Evolutionary conservation across 1,284 basidiomycete species (phyloP), one percentile per base, ranked within the genome.

Genomic region (Agaricales sp.): DNA sequence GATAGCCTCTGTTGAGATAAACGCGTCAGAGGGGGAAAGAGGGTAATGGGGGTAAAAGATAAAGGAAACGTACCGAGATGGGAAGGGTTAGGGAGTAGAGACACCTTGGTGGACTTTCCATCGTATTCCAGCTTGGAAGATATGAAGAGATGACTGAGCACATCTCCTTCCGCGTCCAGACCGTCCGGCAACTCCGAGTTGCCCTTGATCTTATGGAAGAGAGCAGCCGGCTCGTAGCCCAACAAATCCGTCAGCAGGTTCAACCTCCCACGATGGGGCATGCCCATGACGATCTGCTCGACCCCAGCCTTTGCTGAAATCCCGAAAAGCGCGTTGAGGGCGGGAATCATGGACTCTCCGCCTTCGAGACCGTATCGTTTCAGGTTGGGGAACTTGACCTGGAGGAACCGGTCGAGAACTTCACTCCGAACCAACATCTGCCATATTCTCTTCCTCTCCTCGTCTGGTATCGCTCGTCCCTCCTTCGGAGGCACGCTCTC

Each of bases 331-430:
- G 78, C 71, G 56, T 92, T 87, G 1, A 93, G 69, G 0, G 88
- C 89, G 0, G 88, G 84, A 16, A 94, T 66, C 90, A 93, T 92
- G 3, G 86, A 88, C 67, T 94, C 92, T 1, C 86, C 92, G 1
- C 91, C 91, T 64, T 94, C 91, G 22, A 91, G 69, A 0, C 87
- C 87, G 61, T 90, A 92, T 66, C 87, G 75, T 65, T 91, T 91
- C 61, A 91, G 54, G 61, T 85, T 89, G 0, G 89, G 87, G 59
- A 91, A 91, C 62, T 90, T 90, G 46, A 77, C 65, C 59, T 88
- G 87, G 41, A 90, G 64, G 61, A 89, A 92, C 55, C 79, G 77
- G 59, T 94, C 92, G 51, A 94, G 77, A 43, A 82, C 79, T 61
- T 94, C 92, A 52, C 84, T 88, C 20, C 74, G 69, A 1, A 78